Evolutionary conservation across 73 alveolate genomes (phyloP).

Genomic region (Stentor roeselii): DNA sequence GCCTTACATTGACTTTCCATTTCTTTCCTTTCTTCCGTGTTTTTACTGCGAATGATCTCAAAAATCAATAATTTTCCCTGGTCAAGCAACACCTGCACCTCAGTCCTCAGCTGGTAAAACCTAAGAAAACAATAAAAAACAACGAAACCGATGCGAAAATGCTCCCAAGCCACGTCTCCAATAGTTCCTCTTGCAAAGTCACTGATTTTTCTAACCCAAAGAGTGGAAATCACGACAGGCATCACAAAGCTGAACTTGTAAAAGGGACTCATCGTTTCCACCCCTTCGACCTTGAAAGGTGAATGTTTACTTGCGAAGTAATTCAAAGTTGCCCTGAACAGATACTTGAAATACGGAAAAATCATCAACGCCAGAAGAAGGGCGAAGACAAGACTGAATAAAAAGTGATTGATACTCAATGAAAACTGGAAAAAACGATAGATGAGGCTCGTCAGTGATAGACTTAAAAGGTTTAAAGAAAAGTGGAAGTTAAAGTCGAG

Average conservation of each 20-base stretch:
- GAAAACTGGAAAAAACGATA: not conserved
- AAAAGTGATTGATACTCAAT: not conserved
- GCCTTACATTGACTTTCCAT: not conserved
- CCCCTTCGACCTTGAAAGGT: slow-evolving; percentile 9
- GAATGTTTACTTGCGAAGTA: not conserved
- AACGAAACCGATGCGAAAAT: not conserved
- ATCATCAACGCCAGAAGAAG: not conserved
- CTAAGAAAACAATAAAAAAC: not conserved
- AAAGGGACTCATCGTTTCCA: not conserved
- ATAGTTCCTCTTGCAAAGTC: not conserved
- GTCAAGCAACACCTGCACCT: slow-evolving; percentile 15
- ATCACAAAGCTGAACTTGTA: not conserved
- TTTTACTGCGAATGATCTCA: not conserved
- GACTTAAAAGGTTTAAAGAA: not conserved
- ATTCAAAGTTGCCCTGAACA: slow-evolving; percentile 2
- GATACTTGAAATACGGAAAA: slow-evolving; percentile 12
- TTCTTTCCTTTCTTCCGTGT: not conserved
- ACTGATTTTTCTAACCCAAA: not conserved
- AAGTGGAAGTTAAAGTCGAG: slow-evolving; percentile 17
- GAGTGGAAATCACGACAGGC: not conserved
- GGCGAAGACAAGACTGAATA: not conserved
- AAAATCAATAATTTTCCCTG: not conserved
- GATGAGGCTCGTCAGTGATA: not conserved
- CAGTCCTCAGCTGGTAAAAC: not conserved
- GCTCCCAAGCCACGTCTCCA: not conserved